phyloP scores from a whole-genome alignment of 352 stramenopile genomes.

The Phytopythium litorale region DNA sequence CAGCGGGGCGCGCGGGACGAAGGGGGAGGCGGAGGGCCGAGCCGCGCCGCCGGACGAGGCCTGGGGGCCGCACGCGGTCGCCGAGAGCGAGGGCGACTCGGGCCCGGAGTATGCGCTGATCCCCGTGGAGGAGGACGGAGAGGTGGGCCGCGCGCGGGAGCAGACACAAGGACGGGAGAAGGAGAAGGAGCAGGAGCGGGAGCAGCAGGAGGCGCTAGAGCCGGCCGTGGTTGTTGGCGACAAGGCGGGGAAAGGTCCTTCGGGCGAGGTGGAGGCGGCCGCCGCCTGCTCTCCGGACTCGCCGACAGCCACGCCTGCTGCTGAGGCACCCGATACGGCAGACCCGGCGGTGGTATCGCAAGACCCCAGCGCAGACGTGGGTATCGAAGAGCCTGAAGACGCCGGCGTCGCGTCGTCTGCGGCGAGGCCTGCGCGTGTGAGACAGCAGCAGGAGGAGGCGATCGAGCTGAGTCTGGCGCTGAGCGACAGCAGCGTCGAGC shows the following conservation, averaged over 20 bases:
- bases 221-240: too few relatives aligned
- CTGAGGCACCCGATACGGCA: neutral
- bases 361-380: neutral
- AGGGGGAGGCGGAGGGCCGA: neutral
- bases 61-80: slow-evolving; percentile 2
- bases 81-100: neutral
- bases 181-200: neutral
- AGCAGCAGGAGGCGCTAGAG: too few relatives aligned
- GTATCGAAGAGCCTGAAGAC: neutral
- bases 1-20: neutral
- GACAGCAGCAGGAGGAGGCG: slow-evolving; percentile 13
- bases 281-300: neutral
- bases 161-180: neutral
- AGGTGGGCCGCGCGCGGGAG: neutral
- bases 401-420: neutral
- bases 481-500: slow-evolving; percentile 32
- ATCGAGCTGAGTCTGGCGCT: slow-evolving; percentile 31
- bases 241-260: neutral
- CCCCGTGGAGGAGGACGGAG: neutral
- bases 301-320: neutral
- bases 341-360: neutral
- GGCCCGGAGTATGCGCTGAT: slow-evolving; percentile 1
- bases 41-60: neutral
- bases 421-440: neutral
- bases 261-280: neutral